A percentile compares a stretch with the other conserved stretches of the same genome.
phyloP scores from a whole-genome alignment of 768 basidiomycete species.

The Favolaschia claudopus region DNA sequence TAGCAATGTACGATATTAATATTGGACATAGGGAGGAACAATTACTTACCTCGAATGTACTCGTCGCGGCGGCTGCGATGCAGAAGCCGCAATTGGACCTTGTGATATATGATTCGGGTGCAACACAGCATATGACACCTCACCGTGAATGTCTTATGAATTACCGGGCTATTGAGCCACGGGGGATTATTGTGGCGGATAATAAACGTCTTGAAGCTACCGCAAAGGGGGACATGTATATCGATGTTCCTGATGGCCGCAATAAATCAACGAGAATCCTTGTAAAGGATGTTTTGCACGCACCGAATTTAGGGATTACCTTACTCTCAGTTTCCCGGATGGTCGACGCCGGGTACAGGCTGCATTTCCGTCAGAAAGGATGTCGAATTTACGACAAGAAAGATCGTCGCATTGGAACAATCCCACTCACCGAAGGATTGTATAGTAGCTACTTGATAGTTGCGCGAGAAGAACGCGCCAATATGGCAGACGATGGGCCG shows the following conservation, averaged over 20 bases:
- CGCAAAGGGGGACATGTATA: slow-evolving; percentile 37
- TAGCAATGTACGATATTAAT: neutral
- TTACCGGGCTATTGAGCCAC: slow-evolving; percentile 31
- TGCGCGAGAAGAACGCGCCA: neutral
- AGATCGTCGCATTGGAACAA: slow-evolving; percentile 2
- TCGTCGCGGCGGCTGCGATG: neutral
- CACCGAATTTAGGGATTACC: slow-evolving; percentile 37
- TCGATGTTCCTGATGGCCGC: slow-evolving; percentile 32
- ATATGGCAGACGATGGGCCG: neutral
- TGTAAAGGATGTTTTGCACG: slow-evolving; percentile 38
- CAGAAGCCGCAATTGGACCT: slow-evolving; percentile 15
- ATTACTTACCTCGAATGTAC: neutral
- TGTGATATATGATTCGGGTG: slow-evolving; percentile 44
- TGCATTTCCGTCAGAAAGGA: slow-evolving; percentile 28
- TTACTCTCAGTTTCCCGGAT: slow-evolving; percentile 39
- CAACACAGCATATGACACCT: slow-evolving; percentile 43
- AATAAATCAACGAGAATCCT: slow-evolving; percentile 27
- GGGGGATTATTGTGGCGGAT: slow-evolving; percentile 38
- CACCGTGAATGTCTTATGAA: slow-evolving; percentile 37
- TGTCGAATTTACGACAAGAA: slow-evolving; percentile 28
- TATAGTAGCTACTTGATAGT: slow-evolving; percentile 6
- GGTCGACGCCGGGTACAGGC: slow-evolving; percentile 30
- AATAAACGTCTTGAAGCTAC: slow-evolving; percentile 34
- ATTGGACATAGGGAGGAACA: neutral
- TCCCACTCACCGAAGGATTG: slow-evolving; percentile 3